Conservation (phyloP, 2,329 filamentous ascomycete species). For the Nemania sp. region DNA sequence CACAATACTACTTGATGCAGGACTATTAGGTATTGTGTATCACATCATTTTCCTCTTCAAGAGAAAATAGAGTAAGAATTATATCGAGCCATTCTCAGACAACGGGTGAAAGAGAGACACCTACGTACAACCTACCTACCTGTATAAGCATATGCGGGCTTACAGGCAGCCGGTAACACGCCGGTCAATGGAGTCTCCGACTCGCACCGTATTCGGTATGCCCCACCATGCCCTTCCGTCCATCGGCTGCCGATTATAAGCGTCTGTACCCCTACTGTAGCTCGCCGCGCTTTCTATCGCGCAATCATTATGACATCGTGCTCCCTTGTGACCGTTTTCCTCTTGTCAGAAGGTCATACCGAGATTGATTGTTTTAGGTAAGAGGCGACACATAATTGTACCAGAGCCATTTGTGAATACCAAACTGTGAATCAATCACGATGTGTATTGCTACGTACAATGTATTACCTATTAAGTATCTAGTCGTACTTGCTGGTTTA, state of each 20-base stretch:
- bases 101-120: too few relatives aligned
- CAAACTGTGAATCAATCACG: too few relatives aligned
- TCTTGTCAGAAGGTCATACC: neutral
- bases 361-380: conserved; percentile 8
- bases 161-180: too few relatives aligned
- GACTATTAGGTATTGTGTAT: too few relatives aligned
- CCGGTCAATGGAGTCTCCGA: conserved; percentile 1
- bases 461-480: conserved; percentile 12
- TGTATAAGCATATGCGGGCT: too few relatives aligned
- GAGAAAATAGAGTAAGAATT: too few relatives aligned
- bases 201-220: conserved; percentile 3
- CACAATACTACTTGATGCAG: too few relatives aligned
- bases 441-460: conserved; percentile 9
- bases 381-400: too few relatives aligned
- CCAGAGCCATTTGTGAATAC: too few relatives aligned
- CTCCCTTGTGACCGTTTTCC: conserved; percentile 11
- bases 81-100: too few relatives aligned
- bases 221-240: conserved; percentile 2
- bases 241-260: conserved; percentile 20
- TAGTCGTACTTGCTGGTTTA: neutral
- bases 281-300: conserved; percentile 12
- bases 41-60: too few relatives aligned
- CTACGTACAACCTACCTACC: too few relatives aligned
- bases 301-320: conserved; percentile 17
- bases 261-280: conserved; percentile 20